These are phyloP conservation scores for Catharanthus roseus DNA, from an alignment of 257 asterid genomes.

Conservation along the genomic window DNA sequence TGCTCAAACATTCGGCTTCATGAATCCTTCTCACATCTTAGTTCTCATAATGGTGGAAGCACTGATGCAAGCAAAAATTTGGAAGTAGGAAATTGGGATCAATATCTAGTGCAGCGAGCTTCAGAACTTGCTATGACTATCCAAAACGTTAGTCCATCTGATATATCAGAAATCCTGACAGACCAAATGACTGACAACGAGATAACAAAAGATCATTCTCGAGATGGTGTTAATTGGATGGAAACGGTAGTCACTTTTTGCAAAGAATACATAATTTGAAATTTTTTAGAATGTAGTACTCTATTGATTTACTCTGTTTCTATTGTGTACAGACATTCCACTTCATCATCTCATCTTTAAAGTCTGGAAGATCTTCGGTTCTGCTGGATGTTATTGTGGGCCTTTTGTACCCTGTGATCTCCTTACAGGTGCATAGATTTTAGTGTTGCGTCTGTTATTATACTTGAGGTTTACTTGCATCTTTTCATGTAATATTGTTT, in stretches of 20 bases:
- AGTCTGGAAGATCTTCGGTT: constrained; percentile 92
- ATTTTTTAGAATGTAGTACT: constrained; percentile 1
- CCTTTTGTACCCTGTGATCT: constrained; percentile 80
- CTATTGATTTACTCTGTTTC: constrained; percentile 14
- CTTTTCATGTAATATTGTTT: constrained; percentile 14
- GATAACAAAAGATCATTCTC: constrained; percentile 45
- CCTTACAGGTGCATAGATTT: constrained; percentile 63
- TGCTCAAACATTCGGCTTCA: constrained; percentile 87
- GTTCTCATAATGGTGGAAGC: constrained; percentile 34
- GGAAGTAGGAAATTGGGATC: constrained; percentile 53
- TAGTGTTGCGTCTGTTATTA: constrained; percentile 8
- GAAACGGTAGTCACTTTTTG: constrained; percentile 70
- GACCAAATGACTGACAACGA: constrained; percentile 43
- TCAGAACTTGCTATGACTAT: constrained; percentile 64
- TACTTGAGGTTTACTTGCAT: background rate
- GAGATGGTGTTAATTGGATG: constrained; percentile 94
- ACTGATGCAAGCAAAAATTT: constrained; percentile 23
- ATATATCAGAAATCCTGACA: constrained; percentile 38
- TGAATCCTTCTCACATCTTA: constrained; percentile 37
- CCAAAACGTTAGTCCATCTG: constrained; percentile 60
- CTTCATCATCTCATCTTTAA: constrained; percentile 83
- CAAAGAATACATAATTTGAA: constrained; percentile 11
- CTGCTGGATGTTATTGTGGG: constrained; percentile 88
- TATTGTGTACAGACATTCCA: constrained; percentile 67
- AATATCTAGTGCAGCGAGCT: constrained; percentile 54